These are phyloP conservation scores for Daedalea quercina DNA, from an alignment of 768 basidiomycete genomes.

Conservation along the genomic window DNA sequence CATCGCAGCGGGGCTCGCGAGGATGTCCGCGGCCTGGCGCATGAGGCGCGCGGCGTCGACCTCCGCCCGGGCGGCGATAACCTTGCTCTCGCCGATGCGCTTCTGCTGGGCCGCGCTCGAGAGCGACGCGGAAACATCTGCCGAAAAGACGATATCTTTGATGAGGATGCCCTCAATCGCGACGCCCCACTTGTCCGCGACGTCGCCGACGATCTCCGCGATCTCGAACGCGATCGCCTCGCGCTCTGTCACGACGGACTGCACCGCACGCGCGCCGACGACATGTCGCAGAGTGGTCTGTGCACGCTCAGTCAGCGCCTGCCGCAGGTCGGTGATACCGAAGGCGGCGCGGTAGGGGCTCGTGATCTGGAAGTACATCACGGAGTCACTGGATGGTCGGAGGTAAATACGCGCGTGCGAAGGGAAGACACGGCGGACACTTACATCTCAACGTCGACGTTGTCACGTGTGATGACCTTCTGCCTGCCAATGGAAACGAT, in stretches of 20 bases:
- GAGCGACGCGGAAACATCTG: conserved; percentile 85
- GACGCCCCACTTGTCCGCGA: conserved; percentile 96
- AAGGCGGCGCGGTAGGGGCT: conserved; percentile 93
- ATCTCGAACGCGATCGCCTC: conserved; percentile 96
- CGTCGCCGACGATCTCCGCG: conserved; percentile 89
- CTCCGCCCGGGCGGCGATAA: conserved; percentile 93
- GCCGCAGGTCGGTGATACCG: conserved; percentile 84
- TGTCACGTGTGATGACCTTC: conserved; percentile 91
- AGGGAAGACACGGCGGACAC: conserved; percentile 21
- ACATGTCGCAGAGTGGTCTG: conserved; percentile 98
- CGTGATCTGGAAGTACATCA: conserved; percentile 87
- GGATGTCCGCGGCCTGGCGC: conserved; percentile 94
- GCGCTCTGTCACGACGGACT: conserved; percentile 93
- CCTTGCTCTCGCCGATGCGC: conserved; percentile 93
- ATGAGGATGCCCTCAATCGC: conserved; percentile 94
- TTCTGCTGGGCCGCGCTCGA: conserved; percentile 97
- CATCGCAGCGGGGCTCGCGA: conserved; percentile 94
- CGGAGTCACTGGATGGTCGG: conserved; percentile 60
- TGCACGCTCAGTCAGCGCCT: conserved; percentile 77
- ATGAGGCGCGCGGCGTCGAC: conserved; percentile 93
- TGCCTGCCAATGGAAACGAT: conserved; percentile 84
- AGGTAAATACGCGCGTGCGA: conserved; percentile 6
- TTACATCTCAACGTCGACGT: conserved; percentile 91
- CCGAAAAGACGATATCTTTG: conserved; percentile 90
- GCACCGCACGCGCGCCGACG: conserved; percentile 91